Evolutionary conservation across 2,329 filamentous ascomycete genomes (phyloP).

Genomic region (Penicillium digitatum): DNA sequence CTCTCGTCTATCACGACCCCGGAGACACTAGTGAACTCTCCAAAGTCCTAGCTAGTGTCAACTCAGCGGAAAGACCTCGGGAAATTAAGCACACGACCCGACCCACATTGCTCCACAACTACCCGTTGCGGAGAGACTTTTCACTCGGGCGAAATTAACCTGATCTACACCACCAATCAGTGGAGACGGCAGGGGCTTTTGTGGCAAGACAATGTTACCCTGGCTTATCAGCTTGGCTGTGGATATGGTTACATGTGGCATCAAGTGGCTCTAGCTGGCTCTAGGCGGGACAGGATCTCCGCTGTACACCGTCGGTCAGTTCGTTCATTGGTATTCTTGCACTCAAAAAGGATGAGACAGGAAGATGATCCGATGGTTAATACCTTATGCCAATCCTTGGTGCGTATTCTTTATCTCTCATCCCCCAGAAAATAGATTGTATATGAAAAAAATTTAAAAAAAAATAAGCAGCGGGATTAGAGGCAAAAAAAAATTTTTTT

Average conservation of each 20-base stretch:
- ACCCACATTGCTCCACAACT: neutral
- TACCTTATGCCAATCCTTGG: neutral
- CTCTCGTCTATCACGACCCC: neutral
- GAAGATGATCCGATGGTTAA: neutral
- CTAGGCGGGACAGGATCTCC: slow-evolving; percentile 12
- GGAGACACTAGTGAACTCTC: neutral
- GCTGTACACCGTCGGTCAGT: slow-evolving; percentile 13
- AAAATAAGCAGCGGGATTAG: neutral
- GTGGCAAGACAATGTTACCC: slow-evolving; percentile 4
- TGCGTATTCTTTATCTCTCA: slow-evolving; percentile 9
- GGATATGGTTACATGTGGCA: slow-evolving; percentile 14
- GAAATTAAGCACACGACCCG: slow-evolving; percentile 1
- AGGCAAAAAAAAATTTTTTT: neutral
- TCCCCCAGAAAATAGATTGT: slow-evolving; percentile 9
- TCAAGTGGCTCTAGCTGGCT: neutral
- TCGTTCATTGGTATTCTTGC: slow-evolving; percentile 6
- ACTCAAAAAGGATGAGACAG: neutral
- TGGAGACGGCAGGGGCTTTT: neutral
- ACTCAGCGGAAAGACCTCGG: neutral
- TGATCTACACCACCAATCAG: slow-evolving; percentile 8
- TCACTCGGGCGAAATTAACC: neutral
- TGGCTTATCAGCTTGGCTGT: slow-evolving; percentile 6
- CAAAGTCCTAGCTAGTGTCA: neutral
- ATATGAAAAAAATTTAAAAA: slow-evolving; percentile 1
- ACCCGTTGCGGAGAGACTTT: slow-evolving; percentile 3